These are phyloP conservation scores for Guadua angustifolia DNA, from an alignment of 176 grass and related monocot genomes.

Conservation along the genomic window DNA sequence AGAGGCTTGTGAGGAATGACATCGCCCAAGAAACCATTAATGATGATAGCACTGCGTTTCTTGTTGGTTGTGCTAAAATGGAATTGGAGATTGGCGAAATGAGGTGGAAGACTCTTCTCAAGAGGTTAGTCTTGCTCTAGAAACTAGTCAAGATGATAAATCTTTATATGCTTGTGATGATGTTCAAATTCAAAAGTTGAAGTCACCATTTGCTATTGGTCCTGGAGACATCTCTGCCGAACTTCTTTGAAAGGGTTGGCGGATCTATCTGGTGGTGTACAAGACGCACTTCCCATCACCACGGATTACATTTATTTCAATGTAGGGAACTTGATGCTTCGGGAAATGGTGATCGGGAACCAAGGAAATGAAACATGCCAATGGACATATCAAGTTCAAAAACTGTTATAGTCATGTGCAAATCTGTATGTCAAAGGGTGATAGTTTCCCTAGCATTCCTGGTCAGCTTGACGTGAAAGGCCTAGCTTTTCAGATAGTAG, in stretches of 20 bases:
- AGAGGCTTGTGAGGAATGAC: constrained; percentile 31
- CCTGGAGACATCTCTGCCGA: constrained; percentile 64
- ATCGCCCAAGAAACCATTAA: not conserved
- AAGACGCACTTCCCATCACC: no score
- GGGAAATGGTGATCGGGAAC: no score
- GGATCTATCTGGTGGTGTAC: no score
- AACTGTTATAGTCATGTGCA: no score
- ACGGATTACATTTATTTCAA: no score
- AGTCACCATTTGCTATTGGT: constrained; percentile 66
- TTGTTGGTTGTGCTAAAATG: not conserved
- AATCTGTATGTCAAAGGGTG: constrained; percentile 91
- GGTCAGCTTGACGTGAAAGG: constrained; percentile 92
- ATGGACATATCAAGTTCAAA: no score
- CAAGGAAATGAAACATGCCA: no score
- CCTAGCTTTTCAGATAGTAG: constrained; percentile 85
- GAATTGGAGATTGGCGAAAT: not conserved
- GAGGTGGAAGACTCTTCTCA: constrained; percentile 26
- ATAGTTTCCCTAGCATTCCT: constrained; percentile 84
- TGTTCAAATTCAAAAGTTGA: constrained; percentile 64
- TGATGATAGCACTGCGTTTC: not conserved
- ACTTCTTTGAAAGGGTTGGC: no score
- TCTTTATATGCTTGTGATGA: constrained; percentile 27
- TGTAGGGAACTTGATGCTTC: no score
- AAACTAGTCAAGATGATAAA: constrained; percentile 10
- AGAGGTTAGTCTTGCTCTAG: constrained; percentile 25